Evolutionary conservation across 257 asterid species (phyloP), one percentile per base, ranked within the genome.

Genomic region (Petrea volubilis): DNA sequence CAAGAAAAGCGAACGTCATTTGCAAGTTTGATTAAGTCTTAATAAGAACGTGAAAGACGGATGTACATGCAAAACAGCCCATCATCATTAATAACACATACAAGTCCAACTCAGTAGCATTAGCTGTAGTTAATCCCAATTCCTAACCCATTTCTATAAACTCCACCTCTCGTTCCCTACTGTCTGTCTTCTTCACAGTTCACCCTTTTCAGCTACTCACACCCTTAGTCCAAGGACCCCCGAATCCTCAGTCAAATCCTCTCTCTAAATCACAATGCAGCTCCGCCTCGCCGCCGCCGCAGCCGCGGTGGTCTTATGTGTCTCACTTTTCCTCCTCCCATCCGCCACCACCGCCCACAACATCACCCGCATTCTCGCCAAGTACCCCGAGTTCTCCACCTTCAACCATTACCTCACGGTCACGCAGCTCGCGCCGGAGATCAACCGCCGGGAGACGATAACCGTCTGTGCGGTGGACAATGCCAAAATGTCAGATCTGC

Each of bases 401-500:
- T 87, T 91, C 74, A 89, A 80, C 82, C 87, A 81, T 75, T 86
- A 82, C 75, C 55, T 91, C 10, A 72, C 96, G 0, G 78, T 25
- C 6, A 91, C 96, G 1, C 84, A 79, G 71, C 96, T 91, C 25
- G 90, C 91, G 40, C 67, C 70, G 62, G 95, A 87, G 52, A 87
- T 91, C 72, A 85, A 91, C 81, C 47, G 64, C 20, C 81, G 91
- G 0, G 60, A 79, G 15, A 91, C 97, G 3, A 91, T 91, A 27
- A 91, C 95, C 24, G 82, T 91, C 8, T 84, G 87, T 78, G 91
- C 73, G 51, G 93, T 91, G 41, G 83, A 81, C 76, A 84, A 91
- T 67, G 73, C 84, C 75, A 92, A 72, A 34, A 91, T 89, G 96
- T 29, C 78, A 21, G 87, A 83, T 75, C 90, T 91, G 3, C 87